These are phyloP conservation scores for Boletellus emodensis DNA, from an alignment of 768 basidiomycete genomes.

Conservation along the genomic window DNA sequence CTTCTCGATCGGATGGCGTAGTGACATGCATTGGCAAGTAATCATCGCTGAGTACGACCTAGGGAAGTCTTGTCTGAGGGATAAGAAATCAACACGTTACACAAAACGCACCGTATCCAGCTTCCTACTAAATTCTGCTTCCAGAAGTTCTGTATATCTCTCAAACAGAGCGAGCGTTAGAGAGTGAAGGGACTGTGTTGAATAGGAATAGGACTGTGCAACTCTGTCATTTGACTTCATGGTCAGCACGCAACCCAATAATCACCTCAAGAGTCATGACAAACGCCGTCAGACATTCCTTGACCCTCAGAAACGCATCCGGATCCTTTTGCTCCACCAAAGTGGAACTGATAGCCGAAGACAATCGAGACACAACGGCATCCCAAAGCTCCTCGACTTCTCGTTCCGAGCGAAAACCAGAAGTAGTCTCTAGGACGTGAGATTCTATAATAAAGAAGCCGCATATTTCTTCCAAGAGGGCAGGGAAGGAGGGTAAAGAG, in stretches of 20 bases:
- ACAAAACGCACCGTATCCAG: conserved; percentile 67
- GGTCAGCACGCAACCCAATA: background rate
- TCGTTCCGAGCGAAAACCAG: conserved; percentile 81
- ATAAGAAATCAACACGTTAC: background rate
- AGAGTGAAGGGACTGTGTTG: conserved; percentile 75
- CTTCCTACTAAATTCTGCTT: conserved; percentile 72
- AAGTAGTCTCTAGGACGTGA: conserved; percentile 85
- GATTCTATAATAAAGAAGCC: conserved; percentile 98
- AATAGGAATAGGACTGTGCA: conserved; percentile 77
- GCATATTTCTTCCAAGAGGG: conserved; percentile 89
- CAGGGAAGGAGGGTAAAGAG: conserved; percentile 59
- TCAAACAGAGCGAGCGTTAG: conserved; percentile 88
- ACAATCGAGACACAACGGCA: conserved; percentile 69
- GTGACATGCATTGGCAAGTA: conserved; percentile 81
- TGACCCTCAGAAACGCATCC: conserved; percentile 76
- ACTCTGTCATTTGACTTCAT: conserved; percentile 6
- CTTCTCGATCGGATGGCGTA: conserved; percentile 56
- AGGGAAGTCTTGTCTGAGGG: background rate
- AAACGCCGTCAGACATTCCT: conserved; percentile 80
- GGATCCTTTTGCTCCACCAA: conserved; percentile 73
- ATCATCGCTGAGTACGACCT: conserved; percentile 88
- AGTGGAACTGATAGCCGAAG: conserved; percentile 67
- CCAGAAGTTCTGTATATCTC: conserved; percentile 78
- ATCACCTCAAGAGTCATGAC: conserved; percentile 89
- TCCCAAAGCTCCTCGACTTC: conserved; percentile 98